Percentiles rank a stretch among this genome's conserved stretches.
These are phyloP conservation scores for Echites panduratus DNA, from an alignment of 257 asterid species.

Conservation along the genomic window DNA sequence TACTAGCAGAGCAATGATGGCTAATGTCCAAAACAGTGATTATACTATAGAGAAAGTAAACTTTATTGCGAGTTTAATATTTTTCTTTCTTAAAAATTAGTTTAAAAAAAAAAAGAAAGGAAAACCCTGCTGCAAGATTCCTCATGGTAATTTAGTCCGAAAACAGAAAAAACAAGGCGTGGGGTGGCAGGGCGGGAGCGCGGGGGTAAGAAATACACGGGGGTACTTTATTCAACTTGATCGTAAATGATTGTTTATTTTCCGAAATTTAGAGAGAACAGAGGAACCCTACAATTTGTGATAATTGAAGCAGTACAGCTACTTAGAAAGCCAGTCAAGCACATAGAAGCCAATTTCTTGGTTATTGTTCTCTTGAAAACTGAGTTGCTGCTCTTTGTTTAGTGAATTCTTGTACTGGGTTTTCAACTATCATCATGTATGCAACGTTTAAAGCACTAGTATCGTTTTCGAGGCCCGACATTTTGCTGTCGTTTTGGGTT, in stretches of 20 bases:
- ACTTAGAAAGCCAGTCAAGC: neutral
- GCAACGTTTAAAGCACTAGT: neutral
- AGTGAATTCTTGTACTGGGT: neutral
- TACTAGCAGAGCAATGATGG: neutral
- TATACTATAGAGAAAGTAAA: neutral
- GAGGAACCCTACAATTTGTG: neutral
- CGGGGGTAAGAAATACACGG: neutral
- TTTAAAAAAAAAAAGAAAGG: neutral
- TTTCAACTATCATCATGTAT: neutral
- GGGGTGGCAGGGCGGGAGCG: no score
- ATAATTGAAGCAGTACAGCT: neutral
- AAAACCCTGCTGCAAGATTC: neutral
- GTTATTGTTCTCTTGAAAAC: neutral
- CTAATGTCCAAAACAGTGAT: neutral
- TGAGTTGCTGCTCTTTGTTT: neutral
- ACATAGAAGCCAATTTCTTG: neutral
- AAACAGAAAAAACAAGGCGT: no score
- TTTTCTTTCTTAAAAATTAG: no score
- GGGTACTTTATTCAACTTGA: neutral
- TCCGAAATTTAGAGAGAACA: neutral
- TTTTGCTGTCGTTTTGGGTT: constrained; percentile 2
- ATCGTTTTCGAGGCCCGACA: constrained; percentile 15
- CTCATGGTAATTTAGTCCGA: neutral
- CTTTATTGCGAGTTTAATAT: neutral
- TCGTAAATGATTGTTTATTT: neutral